Evolutionary conservation across 208 protist genomes (phyloP).

Genomic region (Trypanosoma caninum): DNA sequence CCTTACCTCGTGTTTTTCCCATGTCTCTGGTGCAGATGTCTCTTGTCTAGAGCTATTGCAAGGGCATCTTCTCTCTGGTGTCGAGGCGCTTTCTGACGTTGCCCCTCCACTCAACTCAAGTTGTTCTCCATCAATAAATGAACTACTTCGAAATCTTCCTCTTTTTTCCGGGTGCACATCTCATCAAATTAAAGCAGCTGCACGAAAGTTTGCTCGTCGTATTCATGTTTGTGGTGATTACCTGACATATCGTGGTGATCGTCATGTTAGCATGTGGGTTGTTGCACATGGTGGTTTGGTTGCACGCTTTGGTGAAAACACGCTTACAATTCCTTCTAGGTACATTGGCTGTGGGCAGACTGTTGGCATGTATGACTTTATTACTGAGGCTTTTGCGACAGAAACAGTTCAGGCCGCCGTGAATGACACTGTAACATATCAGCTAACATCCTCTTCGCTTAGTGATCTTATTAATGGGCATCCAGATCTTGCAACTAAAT

Average conservation of each 20-base stretch:
- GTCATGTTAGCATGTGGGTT: slow-evolving; percentile 59
- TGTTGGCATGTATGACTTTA: slow-evolving; percentile 79
- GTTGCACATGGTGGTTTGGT: slow-evolving; percentile 64
- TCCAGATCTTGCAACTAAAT: slow-evolving; percentile 68
- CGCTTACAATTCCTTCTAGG: slow-evolving; percentile 46
- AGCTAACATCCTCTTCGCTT: slow-evolving; percentile 61
- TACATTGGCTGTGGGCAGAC: slow-evolving; percentile 59
- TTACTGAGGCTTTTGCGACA: slow-evolving; percentile 54
- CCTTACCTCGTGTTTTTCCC: slow-evolving; percentile 66
- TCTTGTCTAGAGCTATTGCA: slow-evolving; percentile 97
- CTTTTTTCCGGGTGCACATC: slow-evolving; percentile 73
- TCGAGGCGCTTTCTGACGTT: slow-evolving; percentile 81
- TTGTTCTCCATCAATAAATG: slow-evolving; percentile 44
- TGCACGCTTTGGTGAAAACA: slow-evolving; percentile 46
- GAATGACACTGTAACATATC: slow-evolving; percentile 72
- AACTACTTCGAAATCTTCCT: slow-evolving; percentile 59
- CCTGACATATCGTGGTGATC: slow-evolving; percentile 54
- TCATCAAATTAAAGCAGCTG: slow-evolving; percentile 56
- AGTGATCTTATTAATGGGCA: slow-evolving; percentile 74
- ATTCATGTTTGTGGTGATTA: slow-evolving; percentile 70
- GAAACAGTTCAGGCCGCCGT: slow-evolving; percentile 72
- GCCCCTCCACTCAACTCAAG: slow-evolving; percentile 28
- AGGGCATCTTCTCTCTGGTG: slow-evolving; percentile 87
- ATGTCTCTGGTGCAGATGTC: slow-evolving; percentile 97
- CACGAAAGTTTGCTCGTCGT: slow-evolving; percentile 60